Evolutionary conservation across 1,284 basidiomycete genomes (phyloP).

Genomic region (Ceratobasidium sp.): DNA sequence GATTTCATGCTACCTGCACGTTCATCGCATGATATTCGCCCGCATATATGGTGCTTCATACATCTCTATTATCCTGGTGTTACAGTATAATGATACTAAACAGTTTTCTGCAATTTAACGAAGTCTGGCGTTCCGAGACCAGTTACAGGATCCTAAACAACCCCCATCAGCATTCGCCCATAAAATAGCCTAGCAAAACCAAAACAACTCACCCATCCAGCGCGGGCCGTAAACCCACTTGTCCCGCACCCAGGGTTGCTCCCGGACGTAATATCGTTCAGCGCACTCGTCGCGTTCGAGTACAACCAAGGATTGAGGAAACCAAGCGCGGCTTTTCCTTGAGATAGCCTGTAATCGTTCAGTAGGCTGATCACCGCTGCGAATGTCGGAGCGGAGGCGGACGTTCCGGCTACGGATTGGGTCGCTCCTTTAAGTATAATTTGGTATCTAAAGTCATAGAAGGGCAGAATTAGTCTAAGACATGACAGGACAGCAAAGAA

Average conservation of each 20-base stretch:
- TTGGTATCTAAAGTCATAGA: conserved; percentile 49
- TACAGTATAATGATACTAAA: not conserved
- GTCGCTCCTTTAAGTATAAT: conserved; percentile 49
- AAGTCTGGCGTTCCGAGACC: conserved; percentile 46
- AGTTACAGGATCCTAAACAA: conserved; percentile 46
- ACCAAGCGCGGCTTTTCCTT: conserved; percentile 58
- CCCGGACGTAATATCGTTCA: conserved; percentile 69
- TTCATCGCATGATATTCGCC: too few relatives aligned
- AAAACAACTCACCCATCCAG: conserved; percentile 47
- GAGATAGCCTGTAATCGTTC: conserved; percentile 57
- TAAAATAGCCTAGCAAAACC: conserved; percentile 8
- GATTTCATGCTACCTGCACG: too few relatives aligned
- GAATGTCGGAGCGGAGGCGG: conserved; percentile 59
- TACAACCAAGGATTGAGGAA: conserved; percentile 51
- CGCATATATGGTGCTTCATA: not conserved
- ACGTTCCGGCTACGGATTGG: conserved; percentile 56
- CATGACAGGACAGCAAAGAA: not conserved
- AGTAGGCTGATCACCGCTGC: conserved; percentile 58
- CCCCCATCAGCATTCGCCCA: not conserved
- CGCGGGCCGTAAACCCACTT: conserved; percentile 46
- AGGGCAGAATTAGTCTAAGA: not conserved
- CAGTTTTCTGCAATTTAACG: conserved; percentile 1
- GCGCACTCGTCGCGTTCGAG: conserved; percentile 58
- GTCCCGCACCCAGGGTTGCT: conserved; percentile 34
- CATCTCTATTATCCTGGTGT: not conserved